Evolutionary conservation across 257 asterid species (phyloP).

Genomic region (Solanum lignicaule): DNA sequence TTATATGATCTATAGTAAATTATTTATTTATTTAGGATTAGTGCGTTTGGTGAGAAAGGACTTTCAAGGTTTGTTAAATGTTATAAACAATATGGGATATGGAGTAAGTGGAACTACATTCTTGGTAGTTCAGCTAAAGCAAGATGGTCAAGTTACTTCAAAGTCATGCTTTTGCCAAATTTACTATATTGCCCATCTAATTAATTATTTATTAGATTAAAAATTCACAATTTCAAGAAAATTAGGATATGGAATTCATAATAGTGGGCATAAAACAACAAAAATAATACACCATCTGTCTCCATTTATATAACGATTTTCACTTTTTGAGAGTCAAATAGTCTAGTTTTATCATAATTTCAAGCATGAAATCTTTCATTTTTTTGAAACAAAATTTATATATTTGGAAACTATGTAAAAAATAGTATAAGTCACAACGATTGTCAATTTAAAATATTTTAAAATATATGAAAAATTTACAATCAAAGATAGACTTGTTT

Average conservation of each 20-base stretch:
- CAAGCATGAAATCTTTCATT: background rate
- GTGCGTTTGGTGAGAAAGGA: constrained; percentile 23
- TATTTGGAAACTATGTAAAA: too few relatives aligned
- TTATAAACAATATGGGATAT: constrained; percentile 20
- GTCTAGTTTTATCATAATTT: background rate
- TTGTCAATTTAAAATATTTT: too few relatives aligned
- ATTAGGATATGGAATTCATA: background rate
- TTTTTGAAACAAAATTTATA: too few relatives aligned
- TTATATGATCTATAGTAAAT: background rate
- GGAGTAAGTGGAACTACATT: constrained; percentile 14
- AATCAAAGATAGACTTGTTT: too few relatives aligned
- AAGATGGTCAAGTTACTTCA: constrained; percentile 2
- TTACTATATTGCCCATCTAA: background rate
- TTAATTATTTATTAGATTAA: background rate
- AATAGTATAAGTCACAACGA: background rate
- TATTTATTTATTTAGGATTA: background rate
- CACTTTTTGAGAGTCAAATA: too few relatives aligned
- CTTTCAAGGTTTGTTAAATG: constrained; percentile 1
- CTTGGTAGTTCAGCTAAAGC: constrained; percentile 21
- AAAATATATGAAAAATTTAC: too few relatives aligned
- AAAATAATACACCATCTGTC: too few relatives aligned
- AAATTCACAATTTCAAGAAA: background rate
- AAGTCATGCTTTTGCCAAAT: background rate
- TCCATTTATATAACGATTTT: background rate
- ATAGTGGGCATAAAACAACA: background rate